Conservation (phyloP, 345 rosid genomes). For the Eucalyptus marginata region DNA sequence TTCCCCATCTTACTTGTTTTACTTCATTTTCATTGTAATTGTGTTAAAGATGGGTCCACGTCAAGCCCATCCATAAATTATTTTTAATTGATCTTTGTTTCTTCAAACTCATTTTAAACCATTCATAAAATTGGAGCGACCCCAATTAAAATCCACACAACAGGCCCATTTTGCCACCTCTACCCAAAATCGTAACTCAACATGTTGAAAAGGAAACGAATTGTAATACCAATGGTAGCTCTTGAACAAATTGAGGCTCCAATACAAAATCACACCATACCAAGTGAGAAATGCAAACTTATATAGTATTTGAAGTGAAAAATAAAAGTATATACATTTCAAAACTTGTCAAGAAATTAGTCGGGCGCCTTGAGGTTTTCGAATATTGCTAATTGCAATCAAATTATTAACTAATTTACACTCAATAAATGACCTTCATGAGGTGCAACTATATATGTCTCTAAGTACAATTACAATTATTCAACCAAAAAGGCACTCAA, state of each 20-base stretch:
- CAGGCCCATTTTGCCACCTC: not conserved
- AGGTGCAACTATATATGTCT: not conserved
- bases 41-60: not conserved
- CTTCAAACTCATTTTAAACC: not conserved
- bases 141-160: not conserved
- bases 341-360: not conserved
- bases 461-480: not conserved
- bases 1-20: not conserved
- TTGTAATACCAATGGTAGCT: not conserved
- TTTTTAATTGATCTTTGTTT: not conserved
- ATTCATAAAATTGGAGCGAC: not conserved
- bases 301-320: not conserved
- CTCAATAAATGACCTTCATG: not conserved
- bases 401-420: not conserved
- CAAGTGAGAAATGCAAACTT: not conserved
- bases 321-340: not conserved
- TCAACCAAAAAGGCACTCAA: too few species aligned
- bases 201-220: fast-evolving
- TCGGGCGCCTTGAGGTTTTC: not conserved
- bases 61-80: not conserved
- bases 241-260: not conserved
- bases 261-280: not conserved
- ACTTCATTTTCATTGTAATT: fast-evolving
- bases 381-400: not conserved
- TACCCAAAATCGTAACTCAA: fast-evolving